Evolutionary conservation across 345 rosid species (phyloP), one percentile per base, ranked within the genome.

Genomic region (Brassica juncea): DNA sequence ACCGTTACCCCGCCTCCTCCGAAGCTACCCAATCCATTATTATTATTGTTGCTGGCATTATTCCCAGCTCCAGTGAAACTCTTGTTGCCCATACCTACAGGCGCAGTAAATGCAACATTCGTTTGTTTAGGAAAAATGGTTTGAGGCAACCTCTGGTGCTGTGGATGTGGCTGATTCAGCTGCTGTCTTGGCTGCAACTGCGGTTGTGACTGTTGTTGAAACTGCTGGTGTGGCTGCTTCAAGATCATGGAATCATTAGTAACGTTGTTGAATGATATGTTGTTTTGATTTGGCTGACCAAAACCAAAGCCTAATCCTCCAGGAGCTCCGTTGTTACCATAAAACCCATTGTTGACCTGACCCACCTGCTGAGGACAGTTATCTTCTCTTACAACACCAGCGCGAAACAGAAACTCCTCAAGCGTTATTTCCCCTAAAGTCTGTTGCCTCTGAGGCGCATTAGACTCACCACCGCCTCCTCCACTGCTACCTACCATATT

Each of bases 331-430:
- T 12, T 70, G 81, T 8, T 74, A 44, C 82, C 88, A 75, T 85
- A 88, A 80, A 89, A 84, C 27, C 82, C 89, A 7, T 16, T 54
- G 30, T 57, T 70, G 81, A 23, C 25, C 55, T 77, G 3, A 55
- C 77, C 73, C 70, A 73, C 65, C 80, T 76, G 80, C 70, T 82
- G 90, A 71, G 74, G 15, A 62, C 66, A 25, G 63, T 71, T 76
- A 68, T 90, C 97, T 83, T 95, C 99, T 81, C 91, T 90, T 42
- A 89, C 97, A 31, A 91, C 91, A 8, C 99, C 98, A 73, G 92
- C 94, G 44, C 85, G 90, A 70, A 70, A 80, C 85, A 95, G 83
- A 85, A 93, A 95, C 74, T 95, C 99, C 85, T 95, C 99, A 84
- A 95, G 81, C 1, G 98, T 95, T 73, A 89, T 88, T 78, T 93